Percentiles rank a stretch among this genome's conserved stretches.
Evolutionary conservation across 2,329 filamentous ascomycete genomes (phyloP).

Genomic region (Amauroascus niger): DNA sequence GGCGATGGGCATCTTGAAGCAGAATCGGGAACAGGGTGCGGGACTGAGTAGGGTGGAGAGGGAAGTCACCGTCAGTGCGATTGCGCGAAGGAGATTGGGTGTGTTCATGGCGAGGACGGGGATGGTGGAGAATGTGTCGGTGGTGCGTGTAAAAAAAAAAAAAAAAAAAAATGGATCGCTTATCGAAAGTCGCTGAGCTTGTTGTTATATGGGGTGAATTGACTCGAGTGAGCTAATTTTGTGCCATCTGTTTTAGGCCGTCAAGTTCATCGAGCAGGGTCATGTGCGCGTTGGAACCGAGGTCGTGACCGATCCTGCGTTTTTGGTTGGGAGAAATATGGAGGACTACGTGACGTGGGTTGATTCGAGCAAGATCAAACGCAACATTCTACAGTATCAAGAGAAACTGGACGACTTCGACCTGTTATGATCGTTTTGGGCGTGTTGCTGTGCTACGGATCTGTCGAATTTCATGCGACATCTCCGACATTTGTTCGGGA

Average conservation of each 20-base stretch:
- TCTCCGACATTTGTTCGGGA: no score
- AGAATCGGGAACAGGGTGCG: conserved; percentile 65
- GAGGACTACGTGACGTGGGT: conserved; percentile 98
- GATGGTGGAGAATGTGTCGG: conserved; percentile 86
- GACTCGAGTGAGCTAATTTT: background rate
- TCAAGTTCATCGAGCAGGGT: conserved; percentile 82
- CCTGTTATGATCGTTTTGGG: conserved; percentile 50
- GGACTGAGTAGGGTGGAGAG: conserved; percentile 65
- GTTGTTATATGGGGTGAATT: no score
- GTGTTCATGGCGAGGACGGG: conserved; percentile 83
- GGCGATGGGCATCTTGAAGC: conserved; percentile 76
- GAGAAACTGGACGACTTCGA: conserved; percentile 96
- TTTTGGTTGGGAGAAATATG: conserved; percentile 76
- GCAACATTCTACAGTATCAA: conserved; percentile 87
- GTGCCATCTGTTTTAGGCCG: conserved; percentile 25
- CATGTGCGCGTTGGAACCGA: conserved; percentile 88
- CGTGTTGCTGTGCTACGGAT: no score
- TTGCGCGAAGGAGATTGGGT: conserved; percentile 72
- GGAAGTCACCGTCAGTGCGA: conserved; percentile 77
- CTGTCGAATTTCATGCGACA: no score
- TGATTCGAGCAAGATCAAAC: conserved; percentile 92
- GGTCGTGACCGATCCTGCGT: conserved; percentile 80
- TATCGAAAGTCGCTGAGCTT: no score
- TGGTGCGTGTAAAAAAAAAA: conserved; percentile 44
- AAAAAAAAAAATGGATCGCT: no score